Evolutionary conservation across 169 alveolate species (phyloP), one percentile per base, ranked within the genome.

Genomic region (Theileria sp.): DNA sequence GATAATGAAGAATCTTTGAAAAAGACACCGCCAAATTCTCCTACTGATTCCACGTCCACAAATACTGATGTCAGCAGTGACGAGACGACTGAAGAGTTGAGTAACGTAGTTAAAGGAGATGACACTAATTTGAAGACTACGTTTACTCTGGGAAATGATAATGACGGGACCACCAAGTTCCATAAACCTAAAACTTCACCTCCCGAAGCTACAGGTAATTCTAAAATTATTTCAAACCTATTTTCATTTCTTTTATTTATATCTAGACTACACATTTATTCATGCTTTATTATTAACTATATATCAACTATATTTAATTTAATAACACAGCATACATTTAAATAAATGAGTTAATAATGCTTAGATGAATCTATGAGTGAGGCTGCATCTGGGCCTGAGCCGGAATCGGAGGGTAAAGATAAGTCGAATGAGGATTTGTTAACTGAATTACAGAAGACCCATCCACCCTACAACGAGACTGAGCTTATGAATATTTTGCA

Each of bases 401-500:
- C 75, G 1, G 54, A 44, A 8, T 44, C 54, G 0, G 75, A 21
- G 19, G 77, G 26, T n/a, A 21, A 15, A 5, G 80, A 73, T 0
- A 73, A 73, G 23, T 21, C 80, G n/a, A 25, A 73, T 28, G 72
- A 54, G 50, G 80, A 73, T 10, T 21, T 21, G 34, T 60, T 50
- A n/a, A 26, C 6, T 17, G 77, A 30, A 13, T 65, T 50, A 6
- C 50, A 25, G 26, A 69, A 69, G 77, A 15, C 44, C 32, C 64
- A 34, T 64, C 23, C 38, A 3, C 38, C 25, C 12, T 79, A 76
- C 15, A 66, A 83, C 66, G 89, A 83, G 34, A 77, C 87, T 15
- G 58, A 50, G 5, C 61, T 69, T 56, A 77, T 83, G 89, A 60
- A 66, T 75, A 38, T 10, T 23, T 56, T 83, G 54, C 77, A 58